Evolutionary conservation across 371 early-diverging fungal genomes (phyloP), one percentile per base, ranked within the genome.

Genomic region (Mucor mucedo): DNA sequence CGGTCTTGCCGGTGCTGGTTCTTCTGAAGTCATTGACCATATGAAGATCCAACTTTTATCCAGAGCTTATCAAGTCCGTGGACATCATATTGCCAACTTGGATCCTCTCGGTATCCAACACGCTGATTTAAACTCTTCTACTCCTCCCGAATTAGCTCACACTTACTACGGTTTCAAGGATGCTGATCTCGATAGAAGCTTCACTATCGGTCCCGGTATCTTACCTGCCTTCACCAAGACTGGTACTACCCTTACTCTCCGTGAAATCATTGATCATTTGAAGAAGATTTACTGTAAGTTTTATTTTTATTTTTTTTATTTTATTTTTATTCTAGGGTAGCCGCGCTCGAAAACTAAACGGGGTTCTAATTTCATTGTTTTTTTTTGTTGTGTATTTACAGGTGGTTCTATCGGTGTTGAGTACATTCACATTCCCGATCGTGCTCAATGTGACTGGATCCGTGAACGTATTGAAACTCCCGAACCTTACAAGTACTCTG

Each of bases 41-140:
- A 88, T 98, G 89, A 98, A 98, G 84, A 90, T 98, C 52, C 98
- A 98, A 84, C 88, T 97, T n/a, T 75, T 98, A 62, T 96, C 94
- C 32, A 89, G 98, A 59, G 98, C 98, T 39, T 97, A 94, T 79
- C 97, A 98, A 78, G 95, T 92, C 49, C 93, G 97, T 65, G 99
- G 99, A 33, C 99, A 98, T 71, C 95, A 94, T 60, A 82, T 95
- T 63, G 99, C 97, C 64, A 88, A 89, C 68, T 77, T 98, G 50
- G 99, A 98, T 76, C 97, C 97, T 45, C 83, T 98, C 38, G 95
- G 91, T 39, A 93, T 98, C 71, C 78, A 80, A 65, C 75, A 85
- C 52, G 79, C 90, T 53, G 85, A 89, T 66, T 70, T 82, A 40
- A 77, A 85, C 60, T 58, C 73, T 21, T 67, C 80, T 14, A 82